Evolutionary conservation across 2,329 filamentous ascomycete species (phyloP).

Genomic region (Sordariomycetes sp.): DNA sequence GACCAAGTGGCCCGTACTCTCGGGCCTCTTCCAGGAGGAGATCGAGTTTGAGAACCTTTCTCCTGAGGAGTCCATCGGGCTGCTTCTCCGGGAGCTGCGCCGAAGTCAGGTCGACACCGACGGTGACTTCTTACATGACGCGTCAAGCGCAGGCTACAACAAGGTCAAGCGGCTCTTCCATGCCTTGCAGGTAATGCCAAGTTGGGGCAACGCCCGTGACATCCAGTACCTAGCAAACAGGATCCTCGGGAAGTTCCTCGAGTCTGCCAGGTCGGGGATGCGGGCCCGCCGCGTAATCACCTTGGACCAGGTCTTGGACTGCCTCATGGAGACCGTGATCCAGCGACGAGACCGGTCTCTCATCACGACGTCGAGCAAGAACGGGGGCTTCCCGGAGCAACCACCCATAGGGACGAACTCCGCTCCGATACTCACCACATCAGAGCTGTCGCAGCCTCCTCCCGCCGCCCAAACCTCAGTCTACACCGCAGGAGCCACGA

Average conservation of each 20-base stretch:
- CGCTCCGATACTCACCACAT: too few relatives aligned
- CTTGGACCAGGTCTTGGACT: too few relatives aligned
- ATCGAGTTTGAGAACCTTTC: conserved; percentile 37
- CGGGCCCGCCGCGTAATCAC: too few relatives aligned
- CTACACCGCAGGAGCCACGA: too few relatives aligned
- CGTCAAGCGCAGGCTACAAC: background rate
- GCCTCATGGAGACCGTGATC: too few relatives aligned
- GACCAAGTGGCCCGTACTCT: conserved; percentile 49
- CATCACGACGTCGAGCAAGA: too few relatives aligned
- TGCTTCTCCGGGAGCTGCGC: conserved; percentile 22
- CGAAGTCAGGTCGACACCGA: conserved; percentile 18
- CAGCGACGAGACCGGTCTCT: too few relatives aligned
- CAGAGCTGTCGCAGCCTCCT: too few relatives aligned
- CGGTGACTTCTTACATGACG: conserved; percentile 6
- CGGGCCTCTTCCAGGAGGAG: conserved; percentile 53
- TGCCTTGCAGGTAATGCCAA: conserved; percentile 26
- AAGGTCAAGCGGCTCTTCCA: conserved; percentile 21
- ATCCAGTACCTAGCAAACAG: conserved; percentile 23
- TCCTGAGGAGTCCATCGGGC: conserved; percentile 20
- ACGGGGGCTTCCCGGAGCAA: too few relatives aligned
- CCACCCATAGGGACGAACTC: too few relatives aligned
- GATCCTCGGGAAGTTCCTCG: background rate
- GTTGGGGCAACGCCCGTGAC: conserved; percentile 56
- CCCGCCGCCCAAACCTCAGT: too few relatives aligned
- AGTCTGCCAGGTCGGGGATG: too few relatives aligned